A percentile compares a stretch with the other conserved stretches of the same genome.
Conservation (phyloP, 1,284 basidiomycete genomes). For the Ceratorhiza oryzae-sativae region DNA sequence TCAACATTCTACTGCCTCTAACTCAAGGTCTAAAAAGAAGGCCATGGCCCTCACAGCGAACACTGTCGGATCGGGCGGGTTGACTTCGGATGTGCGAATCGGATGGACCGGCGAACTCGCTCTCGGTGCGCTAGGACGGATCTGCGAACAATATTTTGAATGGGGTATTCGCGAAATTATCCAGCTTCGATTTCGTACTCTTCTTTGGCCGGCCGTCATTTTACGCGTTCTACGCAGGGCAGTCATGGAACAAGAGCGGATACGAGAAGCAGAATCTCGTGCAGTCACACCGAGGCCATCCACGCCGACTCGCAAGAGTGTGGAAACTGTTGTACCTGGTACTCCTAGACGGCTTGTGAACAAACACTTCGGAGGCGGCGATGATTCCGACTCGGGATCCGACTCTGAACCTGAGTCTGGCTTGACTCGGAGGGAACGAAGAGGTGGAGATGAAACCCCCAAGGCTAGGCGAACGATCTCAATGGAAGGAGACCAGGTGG, state of each 20-base stretch:
- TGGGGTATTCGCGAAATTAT: slow-evolving; percentile 85
- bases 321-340: slow-evolving; percentile 32
- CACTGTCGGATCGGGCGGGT: slow-evolving; percentile 29
- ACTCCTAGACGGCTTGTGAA: slow-evolving; percentile 52
- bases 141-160: slow-evolving; percentile 87
- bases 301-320: slow-evolving; percentile 56
- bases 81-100: slow-evolving; percentile 37
- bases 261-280: slow-evolving; percentile 43
- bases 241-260: slow-evolving; percentile 55
- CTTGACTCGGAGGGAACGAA: not conserved
- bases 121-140: slow-evolving; percentile 71
- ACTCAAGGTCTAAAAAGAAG: slow-evolving; percentile 20
- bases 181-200: slow-evolving; percentile 76
- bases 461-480: slow-evolving; percentile 62
- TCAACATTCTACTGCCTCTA: slow-evolving; percentile 26
- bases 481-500: slow-evolving; percentile 52
- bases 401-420: not conserved
- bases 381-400: slow-evolving; percentile 25
- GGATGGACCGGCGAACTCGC: slow-evolving; percentile 64
- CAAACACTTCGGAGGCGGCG: slow-evolving; percentile 45
- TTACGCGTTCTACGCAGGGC: slow-evolving; percentile 69
- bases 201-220: slow-evolving; percentile 74
- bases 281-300: slow-evolving; percentile 21
- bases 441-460: slow-evolving; percentile 51
- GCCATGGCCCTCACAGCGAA: slow-evolving; percentile 7